Evolutionary conservation across 805 yeast species (phyloP).

Genomic region (Starmerella lactis-condensi): DNA sequence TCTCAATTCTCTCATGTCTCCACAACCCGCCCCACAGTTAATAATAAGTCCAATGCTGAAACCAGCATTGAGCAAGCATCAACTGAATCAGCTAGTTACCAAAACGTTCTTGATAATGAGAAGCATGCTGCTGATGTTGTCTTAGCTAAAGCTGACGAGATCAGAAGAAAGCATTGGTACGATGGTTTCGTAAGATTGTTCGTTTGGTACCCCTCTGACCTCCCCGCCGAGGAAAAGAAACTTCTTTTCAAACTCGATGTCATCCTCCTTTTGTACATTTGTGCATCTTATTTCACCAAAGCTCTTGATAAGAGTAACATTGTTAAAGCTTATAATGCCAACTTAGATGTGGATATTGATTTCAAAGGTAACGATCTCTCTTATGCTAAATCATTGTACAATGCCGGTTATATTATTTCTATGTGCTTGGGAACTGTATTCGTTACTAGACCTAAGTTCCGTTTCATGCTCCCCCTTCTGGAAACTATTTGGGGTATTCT

Average conservation of each 20-base stretch:
- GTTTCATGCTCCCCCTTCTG: slow-evolving; percentile 22
- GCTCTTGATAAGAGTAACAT: slow-evolving; percentile 35
- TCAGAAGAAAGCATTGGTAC: slow-evolving; percentile 15
- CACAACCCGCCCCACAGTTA: neutral
- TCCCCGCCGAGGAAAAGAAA: slow-evolving; percentile 15
- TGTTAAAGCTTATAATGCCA: slow-evolving; percentile 37
- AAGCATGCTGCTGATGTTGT: no score
- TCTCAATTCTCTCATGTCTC: neutral
- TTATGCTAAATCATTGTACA: slow-evolving; percentile 27
- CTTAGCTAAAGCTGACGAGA: slow-evolving; percentile 7
- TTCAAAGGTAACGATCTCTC: slow-evolving; percentile 30
- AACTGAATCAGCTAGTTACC: neutral
- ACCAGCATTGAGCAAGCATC: neutral
- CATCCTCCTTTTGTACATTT: slow-evolving; percentile 21
- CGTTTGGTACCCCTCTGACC: slow-evolving; percentile 20
- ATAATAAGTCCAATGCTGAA: neutral
- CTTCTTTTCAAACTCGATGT: slow-evolving; percentile 23
- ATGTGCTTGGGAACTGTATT: slow-evolving; percentile 27
- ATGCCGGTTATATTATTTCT: slow-evolving; percentile 31
- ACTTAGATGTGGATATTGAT: slow-evolving; percentile 33
- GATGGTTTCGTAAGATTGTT: slow-evolving; percentile 17
- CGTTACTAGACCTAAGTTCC: slow-evolving; percentile 22
- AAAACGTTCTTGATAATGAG: no score
- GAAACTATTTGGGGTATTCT: slow-evolving; percentile 26
- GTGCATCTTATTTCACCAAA: slow-evolving; percentile 29